phyloP scores from a whole-genome alignment of 805 yeast genomes.

The Saturnispora hagleri region DNA sequence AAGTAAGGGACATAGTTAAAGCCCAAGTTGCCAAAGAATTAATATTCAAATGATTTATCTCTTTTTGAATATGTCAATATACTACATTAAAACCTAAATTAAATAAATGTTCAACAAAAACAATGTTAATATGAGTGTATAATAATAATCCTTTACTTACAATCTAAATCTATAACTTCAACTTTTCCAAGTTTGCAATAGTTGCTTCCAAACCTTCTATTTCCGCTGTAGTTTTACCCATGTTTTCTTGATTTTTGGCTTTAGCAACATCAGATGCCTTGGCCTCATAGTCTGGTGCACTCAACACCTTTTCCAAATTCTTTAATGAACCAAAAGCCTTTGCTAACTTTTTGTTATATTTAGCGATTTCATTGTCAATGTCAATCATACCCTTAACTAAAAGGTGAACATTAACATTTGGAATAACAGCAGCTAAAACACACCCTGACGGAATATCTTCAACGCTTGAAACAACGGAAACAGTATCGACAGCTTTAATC shows the following conservation, averaged over 20 bases:
- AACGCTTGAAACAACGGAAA: slow-evolving; percentile 49
- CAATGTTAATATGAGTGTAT: not conserved
- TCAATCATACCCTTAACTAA: slow-evolving; percentile 93
- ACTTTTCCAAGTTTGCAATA: slow-evolving; percentile 71
- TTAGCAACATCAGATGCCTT: slow-evolving; percentile 81
- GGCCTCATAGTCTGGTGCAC: slow-evolving; percentile 66
- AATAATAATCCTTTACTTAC: not conserved
- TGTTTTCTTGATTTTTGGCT: slow-evolving; percentile 59
- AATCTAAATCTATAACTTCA: slow-evolving; percentile 39
- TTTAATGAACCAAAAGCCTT: slow-evolving; percentile 53
- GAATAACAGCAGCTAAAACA: slow-evolving; percentile 72
- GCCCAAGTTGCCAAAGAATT: not conserved
- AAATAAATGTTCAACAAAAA: not conserved
- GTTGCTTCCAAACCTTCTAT: slow-evolving; percentile 85
- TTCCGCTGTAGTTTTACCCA: slow-evolving; percentile 72
- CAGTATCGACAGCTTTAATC: slow-evolving; percentile 80
- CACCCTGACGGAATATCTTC: slow-evolving; percentile 78
- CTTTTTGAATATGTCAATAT: not conserved
- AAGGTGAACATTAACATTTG: slow-evolving; percentile 77
- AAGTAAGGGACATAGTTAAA: slow-evolving; percentile 1
- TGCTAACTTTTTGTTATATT: slow-evolving; percentile 68
- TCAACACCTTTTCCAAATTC: slow-evolving; percentile 60
- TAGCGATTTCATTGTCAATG: slow-evolving; percentile 79
- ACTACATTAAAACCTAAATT: not conserved
- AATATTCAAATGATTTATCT: not conserved